Evolutionary conservation across 805 yeast species (phyloP), one percentile per base, ranked within the genome.

Genomic region (Phaffomyces thermotolerans): DNA sequence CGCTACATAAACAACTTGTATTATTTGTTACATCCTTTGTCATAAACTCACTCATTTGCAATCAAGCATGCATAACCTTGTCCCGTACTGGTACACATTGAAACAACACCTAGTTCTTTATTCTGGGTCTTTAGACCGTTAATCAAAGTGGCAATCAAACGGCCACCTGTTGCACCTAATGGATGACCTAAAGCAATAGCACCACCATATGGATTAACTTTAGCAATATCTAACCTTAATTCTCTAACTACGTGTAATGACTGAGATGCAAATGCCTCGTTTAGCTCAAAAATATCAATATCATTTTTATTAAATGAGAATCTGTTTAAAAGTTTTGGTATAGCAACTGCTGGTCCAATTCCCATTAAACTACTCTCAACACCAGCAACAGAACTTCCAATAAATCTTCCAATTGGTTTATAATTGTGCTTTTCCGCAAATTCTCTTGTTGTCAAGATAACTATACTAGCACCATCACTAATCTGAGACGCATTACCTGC

Each of bases 301-400:
- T 87, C 95, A 37, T 73, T 72, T 31, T 74, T 68, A 4, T 71
- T 63, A 47, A 88, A 61, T 36, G 78, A 78, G 8, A 67, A 53
- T 62, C 75, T 79, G 63, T 72, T 68, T 53, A 89, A 73, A 15
- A 85, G 79, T 47, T 75, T 76, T 48, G 97, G 96, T 56, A 89
- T 86, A 45, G 96, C 97, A 53, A 73, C 76, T 25, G 95, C 95
- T 42, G 97, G 97, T 36, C 96, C 97, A 53, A 89, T 77, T 43
- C 96, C 97, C 97, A 89, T 89, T 48, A 88, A 75, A 65, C 85
- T 91, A 18, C 96, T 95, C 42, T 96, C 95, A 37, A 88, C 95
- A 52, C 97, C 97, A 42, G 83, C 90, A 34, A 80, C 68, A 47
- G 81, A 74, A 57, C 85, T 78, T 53, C 79, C 81, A 47, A 87